Base-by-base conservation (phyloP, 2,329 filamentous ascomycete genomes). In the Fusarium veterinarium region DNA sequence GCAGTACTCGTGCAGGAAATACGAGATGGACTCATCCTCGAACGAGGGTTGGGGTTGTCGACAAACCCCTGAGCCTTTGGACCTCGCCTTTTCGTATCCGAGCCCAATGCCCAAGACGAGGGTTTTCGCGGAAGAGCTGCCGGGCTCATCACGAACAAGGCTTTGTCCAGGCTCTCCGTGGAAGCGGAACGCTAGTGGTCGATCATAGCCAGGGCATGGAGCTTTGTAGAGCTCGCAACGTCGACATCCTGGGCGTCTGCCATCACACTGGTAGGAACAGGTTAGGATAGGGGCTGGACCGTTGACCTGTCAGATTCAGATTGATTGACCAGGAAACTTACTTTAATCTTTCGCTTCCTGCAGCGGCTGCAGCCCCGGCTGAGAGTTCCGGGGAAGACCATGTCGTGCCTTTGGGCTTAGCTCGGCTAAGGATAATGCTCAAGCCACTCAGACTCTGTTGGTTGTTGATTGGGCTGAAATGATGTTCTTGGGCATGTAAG, bases 11-110 rank as follows among this genome's bases (percentile, higher is more conserved):
- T 65, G 51, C 9, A 72, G 31, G 33, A 72, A 72, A 57, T 45
- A 72, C 13, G 51, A 28, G 16, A 72, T 30, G 14, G 69, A 58
- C 28, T 72, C 69, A 19, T 72, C 69, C 30, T 72, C 69, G 33
- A 72, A 72, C 16, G 69, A 72, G 23, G 69, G 69, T 48, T 72
- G 64, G 35, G 69, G 69, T 48, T 72, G 69, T n/a, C 37, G 69
- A 37, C 35, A 35, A 31, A 57, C 59, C 51, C 44, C 55, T 19
- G 60, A 41, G 14, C 48, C 44, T 53, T 11, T 53, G 8, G 42
- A 31, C 45, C 41, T 53, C 9, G 59, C 37, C 4, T 44, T 56
- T 17, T 20, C 44, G 13, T 19, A 41, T 25, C 13, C 12, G 10
- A 20, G 33, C n/a, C 68, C 62, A 41, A 55, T 55, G 41, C 37